Base-by-base conservation (phyloP, 495 filamentous ascomycete genomes). In the Penicillium riverlandense region DNA sequence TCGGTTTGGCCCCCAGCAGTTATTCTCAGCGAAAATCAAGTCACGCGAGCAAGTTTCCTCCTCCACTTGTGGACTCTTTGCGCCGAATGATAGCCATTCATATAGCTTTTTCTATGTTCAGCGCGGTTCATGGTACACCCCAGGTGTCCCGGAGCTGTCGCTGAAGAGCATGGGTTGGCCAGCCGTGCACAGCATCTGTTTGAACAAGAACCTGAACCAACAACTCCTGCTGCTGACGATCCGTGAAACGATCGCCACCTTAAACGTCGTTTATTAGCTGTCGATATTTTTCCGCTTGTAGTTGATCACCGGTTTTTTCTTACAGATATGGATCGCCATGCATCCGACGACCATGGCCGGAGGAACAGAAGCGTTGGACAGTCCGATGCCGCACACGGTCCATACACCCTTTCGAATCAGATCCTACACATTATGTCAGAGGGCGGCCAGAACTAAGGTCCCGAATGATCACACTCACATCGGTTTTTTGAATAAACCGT, bases 211-310 rank as follows among this genome's bases (percentile, higher is more conserved):
- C 48, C 32, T 57, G 50, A 34, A 57, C 48, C 38, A 59, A 41
- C 35, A 13, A 43, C 8, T 59, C 43, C 32, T 54, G 56, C 51
- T 57, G 47, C 38, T 47, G 53, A 33, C 35, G 47, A 45, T 59
- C 56, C 33, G 40, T 51, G 35, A 59, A 56, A 28, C 56, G 53
- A 53, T 59, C 47, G 11, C 56, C 55, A 38, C 55, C 53, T 59
- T 27, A 0, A 32, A 28, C 15, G 27, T 29, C 29, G 7, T 15
- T 28, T 11, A n/a, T 51, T 14, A 47, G 43, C 38, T 15, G 37
- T 11, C 15, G n/a, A 15, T 38, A 22, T 43, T 2, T 8, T 29
- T 15, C 2, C 11, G 14, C 12, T 28, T 7, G 22, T 12, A 13
- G 6, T 28, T n/a, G 34, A 13, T 9, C 4, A 11, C 11, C 36